phyloP scores from a whole-genome alignment of 805 yeast genomes.

The Huiozyma naganishii region DNA sequence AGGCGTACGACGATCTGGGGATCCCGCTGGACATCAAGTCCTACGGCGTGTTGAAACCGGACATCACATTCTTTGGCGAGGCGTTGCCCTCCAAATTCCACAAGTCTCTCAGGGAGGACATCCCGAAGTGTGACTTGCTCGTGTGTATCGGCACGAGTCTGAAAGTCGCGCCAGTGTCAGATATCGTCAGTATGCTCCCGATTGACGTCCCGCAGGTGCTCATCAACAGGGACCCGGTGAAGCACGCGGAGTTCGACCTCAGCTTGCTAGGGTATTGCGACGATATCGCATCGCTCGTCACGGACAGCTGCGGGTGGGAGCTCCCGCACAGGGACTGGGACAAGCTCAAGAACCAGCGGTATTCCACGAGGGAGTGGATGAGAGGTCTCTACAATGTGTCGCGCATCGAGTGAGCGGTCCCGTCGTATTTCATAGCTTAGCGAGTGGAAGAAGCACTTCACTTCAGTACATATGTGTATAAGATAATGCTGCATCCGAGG shows the following conservation, averaged over 20 bases:
- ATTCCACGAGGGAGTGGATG: conserved; percentile 15
- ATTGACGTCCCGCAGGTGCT: conserved; percentile 66
- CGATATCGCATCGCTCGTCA: conserved; percentile 59
- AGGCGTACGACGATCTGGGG: background rate
- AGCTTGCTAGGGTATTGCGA: conserved; percentile 74
- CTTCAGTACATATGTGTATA: background rate
- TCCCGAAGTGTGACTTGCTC: conserved; percentile 60
- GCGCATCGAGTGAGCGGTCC: background rate
- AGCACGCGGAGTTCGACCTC: conserved; percentile 71
- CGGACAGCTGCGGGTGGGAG: conserved; percentile 48
- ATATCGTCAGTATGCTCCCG: conserved; percentile 63
- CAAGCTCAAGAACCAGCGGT: conserved; percentile 16
- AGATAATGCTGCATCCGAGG: background rate
- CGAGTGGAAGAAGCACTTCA: background rate
- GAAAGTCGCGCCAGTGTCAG: conserved; percentile 86
- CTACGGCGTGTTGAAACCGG: conserved; percentile 82
- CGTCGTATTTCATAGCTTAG: background rate
- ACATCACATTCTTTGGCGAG: conserved; percentile 88
- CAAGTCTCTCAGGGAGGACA: conserved; percentile 45
- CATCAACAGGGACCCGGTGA: conserved; percentile 66
- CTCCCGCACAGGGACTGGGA: conserved; percentile 43
- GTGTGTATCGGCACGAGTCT: conserved; percentile 87
- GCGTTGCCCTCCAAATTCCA: conserved; percentile 63
- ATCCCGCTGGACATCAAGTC: conserved; percentile 30
- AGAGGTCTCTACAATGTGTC: conserved; percentile 23